Evolutionary conservation across 2,329 filamentous ascomycete genomes (phyloP).

Genomic region (Pezicula neosporulosa): DNA sequence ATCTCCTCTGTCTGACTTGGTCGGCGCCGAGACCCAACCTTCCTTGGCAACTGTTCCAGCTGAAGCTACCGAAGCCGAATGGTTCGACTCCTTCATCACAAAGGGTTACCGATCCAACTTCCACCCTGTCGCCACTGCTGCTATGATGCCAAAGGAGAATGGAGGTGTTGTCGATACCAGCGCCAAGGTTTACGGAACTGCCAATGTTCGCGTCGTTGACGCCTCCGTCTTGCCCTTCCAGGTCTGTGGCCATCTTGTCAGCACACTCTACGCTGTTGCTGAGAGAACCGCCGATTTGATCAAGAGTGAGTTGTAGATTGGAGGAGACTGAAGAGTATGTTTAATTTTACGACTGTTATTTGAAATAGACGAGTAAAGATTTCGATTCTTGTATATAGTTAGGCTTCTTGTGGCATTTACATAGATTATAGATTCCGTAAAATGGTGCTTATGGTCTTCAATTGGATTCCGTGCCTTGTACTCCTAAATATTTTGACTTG

Average conservation of each 20-base stretch:
- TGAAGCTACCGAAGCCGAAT: slow-evolving; percentile 8
- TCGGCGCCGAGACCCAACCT: slow-evolving; percentile 12
- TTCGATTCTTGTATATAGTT: too few relatives aligned
- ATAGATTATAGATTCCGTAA: too few relatives aligned
- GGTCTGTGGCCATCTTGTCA: slow-evolving; percentile 80
- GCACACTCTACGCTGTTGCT: slow-evolving; percentile 76
- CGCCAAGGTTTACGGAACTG: slow-evolving; percentile 42
- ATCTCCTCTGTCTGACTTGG: slow-evolving; percentile 5
- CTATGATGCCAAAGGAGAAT: slow-evolving; percentile 28
- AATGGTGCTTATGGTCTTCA: too few relatives aligned
- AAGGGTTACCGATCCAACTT: slow-evolving; percentile 5
- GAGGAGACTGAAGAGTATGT: too few relatives aligned
- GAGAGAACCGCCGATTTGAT: slow-evolving; percentile 81
- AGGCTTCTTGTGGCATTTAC: too few relatives aligned
- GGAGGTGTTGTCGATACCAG: slow-evolving; percentile 30
- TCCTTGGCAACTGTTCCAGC: slow-evolving; percentile 24
- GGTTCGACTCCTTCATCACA: slow-evolving; percentile 2
- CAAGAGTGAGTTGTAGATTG: slow-evolving; percentile 8
- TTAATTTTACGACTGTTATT: too few relatives aligned
- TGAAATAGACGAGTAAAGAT: too few relatives aligned
- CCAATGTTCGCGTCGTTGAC: slow-evolving; percentile 73
- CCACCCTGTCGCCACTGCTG: slow-evolving; percentile 9
- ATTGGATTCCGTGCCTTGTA: too few relatives aligned
- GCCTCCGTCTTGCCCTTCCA: slow-evolving; percentile 84
- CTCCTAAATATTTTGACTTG: too few relatives aligned